Evolutionary conservation across 2,329 filamentous ascomycete genomes (phyloP).

Genomic region (Diaporthe helianthi): DNA sequence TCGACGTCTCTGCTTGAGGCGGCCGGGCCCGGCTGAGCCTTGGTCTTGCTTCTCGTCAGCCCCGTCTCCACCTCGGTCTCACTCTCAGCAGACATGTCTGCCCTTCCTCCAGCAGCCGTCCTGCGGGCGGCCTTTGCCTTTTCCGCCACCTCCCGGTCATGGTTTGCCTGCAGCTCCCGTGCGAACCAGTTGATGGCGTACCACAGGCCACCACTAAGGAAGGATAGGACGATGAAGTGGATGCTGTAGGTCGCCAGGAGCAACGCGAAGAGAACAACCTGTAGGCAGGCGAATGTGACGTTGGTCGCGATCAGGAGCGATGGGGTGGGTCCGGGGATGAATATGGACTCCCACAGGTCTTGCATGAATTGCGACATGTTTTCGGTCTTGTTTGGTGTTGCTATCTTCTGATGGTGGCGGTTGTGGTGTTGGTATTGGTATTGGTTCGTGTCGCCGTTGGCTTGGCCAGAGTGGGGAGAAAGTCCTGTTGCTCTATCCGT

Average conservation of each 20-base stretch:
- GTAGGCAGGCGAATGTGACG: conserved; percentile 83
- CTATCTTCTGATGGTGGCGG: not conserved
- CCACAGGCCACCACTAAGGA: conserved; percentile 85
- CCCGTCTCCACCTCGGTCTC: conserved; percentile 60
- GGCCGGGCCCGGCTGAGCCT: conserved; percentile 35
- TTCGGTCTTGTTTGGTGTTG: not conserved
- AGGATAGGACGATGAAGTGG: conserved; percentile 84
- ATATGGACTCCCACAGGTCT: conserved; percentile 90
- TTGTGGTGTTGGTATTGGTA: not conserved
- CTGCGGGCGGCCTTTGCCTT: conserved; percentile 46
- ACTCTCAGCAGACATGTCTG: conserved; percentile 52
- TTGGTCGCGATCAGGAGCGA: conserved; percentile 91
- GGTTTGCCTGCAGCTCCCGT: conserved; percentile 61
- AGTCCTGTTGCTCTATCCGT: not conserved
- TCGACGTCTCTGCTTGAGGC: conserved; percentile 53
- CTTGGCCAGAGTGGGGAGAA: not conserved
- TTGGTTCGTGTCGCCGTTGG: not conserved
- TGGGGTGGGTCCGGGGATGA: conserved; percentile 89
- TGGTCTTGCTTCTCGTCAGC: conserved; percentile 29
- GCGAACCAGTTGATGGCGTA: conserved; percentile 98
- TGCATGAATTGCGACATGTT: conserved; percentile 69
- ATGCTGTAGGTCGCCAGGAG: conserved; percentile 84
- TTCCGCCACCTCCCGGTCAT: conserved; percentile 52
- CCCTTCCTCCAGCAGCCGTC: conserved; percentile 46
- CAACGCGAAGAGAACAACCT: conserved; percentile 77